Conservation (phyloP, 306 rosid species). For the Dalbergia cochinchinensis region DNA sequence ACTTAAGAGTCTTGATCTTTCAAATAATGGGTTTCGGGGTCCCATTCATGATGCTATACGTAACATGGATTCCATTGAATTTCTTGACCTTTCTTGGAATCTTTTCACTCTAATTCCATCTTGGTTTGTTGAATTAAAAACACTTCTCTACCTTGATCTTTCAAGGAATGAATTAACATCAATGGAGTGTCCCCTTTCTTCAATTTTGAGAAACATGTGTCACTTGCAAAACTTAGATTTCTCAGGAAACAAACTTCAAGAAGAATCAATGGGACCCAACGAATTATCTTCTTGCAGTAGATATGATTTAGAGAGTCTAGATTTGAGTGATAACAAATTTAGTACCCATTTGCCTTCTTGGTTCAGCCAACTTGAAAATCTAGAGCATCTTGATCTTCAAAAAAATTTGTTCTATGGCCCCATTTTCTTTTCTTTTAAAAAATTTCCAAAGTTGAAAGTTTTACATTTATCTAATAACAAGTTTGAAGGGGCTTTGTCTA, state of each 20-base stretch:
- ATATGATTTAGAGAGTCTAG: not conserved
- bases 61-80: not conserved
- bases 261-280: not conserved
- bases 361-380: not conserved
- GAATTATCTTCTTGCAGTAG: not conserved
- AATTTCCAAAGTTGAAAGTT: not conserved
- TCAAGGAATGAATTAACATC: not conserved
- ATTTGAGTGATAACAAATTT: not conserved
- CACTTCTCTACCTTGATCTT: not conserved
- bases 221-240: not conserved
- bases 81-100: not conserved
- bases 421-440: conserved; percentile 1
- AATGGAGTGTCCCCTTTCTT: not conserved
- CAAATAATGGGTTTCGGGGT: not conserved
- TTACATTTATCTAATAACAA: not conserved
- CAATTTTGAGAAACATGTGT: not conserved
- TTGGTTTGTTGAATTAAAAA: not conserved
- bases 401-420: not conserved
- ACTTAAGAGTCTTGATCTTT: not conserved
- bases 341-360: conserved; percentile 9
- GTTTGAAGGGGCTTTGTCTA: not conserved
- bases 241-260: not conserved
- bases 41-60: not conserved
- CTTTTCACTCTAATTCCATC: not conserved
- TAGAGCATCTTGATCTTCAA: not conserved